Conservation (phyloP, 306 rosid genomes). For the Hippophae rhamnoides region DNA sequence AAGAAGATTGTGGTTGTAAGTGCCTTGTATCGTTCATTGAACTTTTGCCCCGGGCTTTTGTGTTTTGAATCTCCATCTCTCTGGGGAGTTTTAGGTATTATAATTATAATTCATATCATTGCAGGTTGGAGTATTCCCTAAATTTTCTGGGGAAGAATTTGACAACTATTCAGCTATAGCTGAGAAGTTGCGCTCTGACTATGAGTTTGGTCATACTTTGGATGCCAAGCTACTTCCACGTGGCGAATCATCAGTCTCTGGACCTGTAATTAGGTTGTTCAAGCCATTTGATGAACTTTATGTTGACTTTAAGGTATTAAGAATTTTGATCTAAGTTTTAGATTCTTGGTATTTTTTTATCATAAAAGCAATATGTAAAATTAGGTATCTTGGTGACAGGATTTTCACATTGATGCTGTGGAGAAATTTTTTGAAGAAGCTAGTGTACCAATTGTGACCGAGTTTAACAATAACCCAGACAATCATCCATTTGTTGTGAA, state of each 20-base stretch:
- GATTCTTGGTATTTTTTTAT: neutral
- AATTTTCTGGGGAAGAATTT: conserved; percentile 75
- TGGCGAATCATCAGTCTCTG: conserved; percentile 70
- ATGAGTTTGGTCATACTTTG: conserved; percentile 71
- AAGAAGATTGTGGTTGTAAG: conserved; percentile 65
- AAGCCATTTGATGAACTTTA: conserved; percentile 90
- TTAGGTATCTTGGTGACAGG: conserved; percentile 35
- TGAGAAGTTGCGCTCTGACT: conserved; percentile 78
- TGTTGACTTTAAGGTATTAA: conserved; percentile 64
- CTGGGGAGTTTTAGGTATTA: neutral
- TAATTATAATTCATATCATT: conserved; percentile 11
- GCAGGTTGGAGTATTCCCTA: conserved; percentile 76
- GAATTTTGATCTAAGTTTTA: conserved; percentile 1
- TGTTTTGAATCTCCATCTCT: conserved; percentile 6
- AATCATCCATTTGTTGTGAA: conserved; percentile 58
- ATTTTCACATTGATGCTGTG: conserved; percentile 52
- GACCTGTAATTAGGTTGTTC: conserved; percentile 68
- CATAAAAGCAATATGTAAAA: neutral
- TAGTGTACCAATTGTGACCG: conserved; percentile 49
- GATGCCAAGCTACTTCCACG: conserved; percentile 78
- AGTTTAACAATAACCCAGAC: conserved; percentile 61
- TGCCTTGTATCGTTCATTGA: neutral
- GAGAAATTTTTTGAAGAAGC: conserved; percentile 67
- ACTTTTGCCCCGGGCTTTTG: neutral
- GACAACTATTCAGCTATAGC: conserved; percentile 49